A percentile compares a stretch with the other conserved stretches of the same genome.
These are phyloP conservation scores for Ophiostoma tasmaniense DNA, from an alignment of 2,329 filamentous ascomycete genomes.

Conservation along the genomic window DNA sequence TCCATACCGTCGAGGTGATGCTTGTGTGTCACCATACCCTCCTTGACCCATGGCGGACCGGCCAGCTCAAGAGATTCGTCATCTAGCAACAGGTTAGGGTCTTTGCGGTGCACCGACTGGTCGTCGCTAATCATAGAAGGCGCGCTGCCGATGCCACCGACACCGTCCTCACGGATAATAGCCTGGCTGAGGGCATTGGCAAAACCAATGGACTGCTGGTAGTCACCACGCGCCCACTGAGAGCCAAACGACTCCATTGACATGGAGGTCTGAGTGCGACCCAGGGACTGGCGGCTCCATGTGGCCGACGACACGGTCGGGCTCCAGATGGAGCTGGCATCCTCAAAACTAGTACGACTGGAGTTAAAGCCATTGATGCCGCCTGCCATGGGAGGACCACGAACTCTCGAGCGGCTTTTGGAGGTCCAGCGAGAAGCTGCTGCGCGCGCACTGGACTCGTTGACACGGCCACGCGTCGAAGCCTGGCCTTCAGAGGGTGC, in stretches of 20 bases:
- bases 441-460: conserved; percentile 43
- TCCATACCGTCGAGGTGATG: conserved; percentile 87
- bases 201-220: conserved; percentile 94
- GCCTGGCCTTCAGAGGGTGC: conserved; percentile 73
- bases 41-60: conserved; percentile 96
- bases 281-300: conserved; percentile 89
- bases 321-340: conserved; percentile 83
- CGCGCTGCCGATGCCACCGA: conserved; percentile 31
- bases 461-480: conserved; percentile 60
- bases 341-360: conserved; percentile 88
- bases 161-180: conserved; percentile 80
- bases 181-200: conserved; percentile 93
- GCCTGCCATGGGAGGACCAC: conserved; percentile 38
- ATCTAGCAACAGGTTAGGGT: conserved; percentile 54
- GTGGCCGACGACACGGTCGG: conserved; percentile 78
- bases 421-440: conserved; percentile 66
- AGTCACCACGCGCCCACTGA: conserved; percentile 57
- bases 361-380: conserved; percentile 66
- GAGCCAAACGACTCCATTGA: conserved; percentile 87
- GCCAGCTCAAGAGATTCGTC: conserved; percentile 87
- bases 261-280: conserved; percentile 82
- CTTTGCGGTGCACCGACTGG: conserved; percentile 31
- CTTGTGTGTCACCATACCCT: conserved; percentile 92
- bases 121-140: conserved; percentile 36
- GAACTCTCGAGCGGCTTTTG: conserved; percentile 67